Evolutionary conservation across 768 basidiomycete species (phyloP).

Genomic region (Neoboletus subvelutipes): DNA sequence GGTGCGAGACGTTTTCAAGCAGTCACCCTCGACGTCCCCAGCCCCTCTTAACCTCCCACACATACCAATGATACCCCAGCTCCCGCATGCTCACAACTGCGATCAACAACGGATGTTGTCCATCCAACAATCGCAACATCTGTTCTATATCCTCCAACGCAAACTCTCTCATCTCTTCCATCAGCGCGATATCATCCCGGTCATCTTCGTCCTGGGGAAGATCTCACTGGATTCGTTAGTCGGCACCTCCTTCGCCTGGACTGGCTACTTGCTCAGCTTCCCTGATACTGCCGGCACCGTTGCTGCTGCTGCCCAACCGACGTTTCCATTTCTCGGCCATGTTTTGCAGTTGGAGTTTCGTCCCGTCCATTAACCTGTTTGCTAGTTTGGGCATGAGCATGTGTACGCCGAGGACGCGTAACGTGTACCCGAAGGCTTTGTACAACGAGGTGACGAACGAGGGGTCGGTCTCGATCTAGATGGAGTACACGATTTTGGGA

Average conservation of each 20-base stretch:
- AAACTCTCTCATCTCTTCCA: conserved; percentile 80
- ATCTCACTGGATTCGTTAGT: neutral
- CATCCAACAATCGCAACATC: conserved; percentile 55
- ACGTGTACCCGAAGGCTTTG: too few relatives aligned
- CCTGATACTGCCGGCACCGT: too few relatives aligned
- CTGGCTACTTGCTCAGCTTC: neutral
- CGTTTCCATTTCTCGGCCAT: conserved; percentile 68
- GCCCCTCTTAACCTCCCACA: conserved; percentile 34
- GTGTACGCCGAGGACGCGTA: too few relatives aligned
- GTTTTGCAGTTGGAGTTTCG: conserved; percentile 65
- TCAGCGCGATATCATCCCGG: conserved; percentile 63
- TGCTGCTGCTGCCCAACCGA: conserved; percentile 44
- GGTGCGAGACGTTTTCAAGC: neutral
- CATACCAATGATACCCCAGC: conserved; percentile 52
- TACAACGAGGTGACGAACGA: too few relatives aligned
- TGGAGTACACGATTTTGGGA: too few relatives aligned
- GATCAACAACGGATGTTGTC: conserved; percentile 61
- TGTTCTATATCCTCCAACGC: conserved; percentile 78
- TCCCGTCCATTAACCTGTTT: conserved; percentile 60
- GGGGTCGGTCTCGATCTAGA: too few relatives aligned
- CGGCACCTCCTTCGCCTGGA: neutral
- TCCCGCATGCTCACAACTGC: conserved; percentile 73
- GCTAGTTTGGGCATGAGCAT: too few relatives aligned
- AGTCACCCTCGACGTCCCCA: neutral
- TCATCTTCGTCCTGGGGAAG: conserved; percentile 43